Conservation (phyloP, 176 grass and related monocot species). For the Bolboschoenus planiculmis region DNA sequence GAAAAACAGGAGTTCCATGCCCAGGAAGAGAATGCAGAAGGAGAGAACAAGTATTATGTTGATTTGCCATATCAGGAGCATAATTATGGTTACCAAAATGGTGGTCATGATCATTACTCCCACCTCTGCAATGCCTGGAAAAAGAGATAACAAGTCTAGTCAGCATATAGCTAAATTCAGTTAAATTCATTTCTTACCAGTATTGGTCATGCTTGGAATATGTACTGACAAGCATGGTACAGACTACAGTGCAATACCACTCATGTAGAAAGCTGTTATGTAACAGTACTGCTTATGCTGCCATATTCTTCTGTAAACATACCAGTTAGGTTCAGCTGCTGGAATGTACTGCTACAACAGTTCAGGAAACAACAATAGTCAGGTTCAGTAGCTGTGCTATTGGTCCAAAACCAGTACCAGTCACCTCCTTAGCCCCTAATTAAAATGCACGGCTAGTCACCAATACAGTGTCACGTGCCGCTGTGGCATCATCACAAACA, state of each 20-base stretch:
- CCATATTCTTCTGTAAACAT: not conserved
- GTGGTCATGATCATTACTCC: slow-evolving; percentile 98
- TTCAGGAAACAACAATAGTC: not conserved
- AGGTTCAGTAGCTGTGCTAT: not conserved
- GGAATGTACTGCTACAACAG: not conserved
- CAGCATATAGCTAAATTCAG: not conserved
- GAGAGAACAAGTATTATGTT: slow-evolving; percentile 82
- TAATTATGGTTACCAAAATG: slow-evolving; percentile 88
- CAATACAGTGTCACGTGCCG: not conserved
- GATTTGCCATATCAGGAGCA: slow-evolving; percentile 99
- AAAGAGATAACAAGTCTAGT: not conserved
- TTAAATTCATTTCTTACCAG: not conserved
- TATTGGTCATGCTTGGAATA: not conserved
- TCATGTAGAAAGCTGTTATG: not conserved
- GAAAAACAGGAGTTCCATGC: slow-evolving; percentile 87
- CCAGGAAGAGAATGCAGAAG: slow-evolving; percentile 70
- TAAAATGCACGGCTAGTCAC: not conserved
- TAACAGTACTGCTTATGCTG: not conserved
- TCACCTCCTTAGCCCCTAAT: not conserved
- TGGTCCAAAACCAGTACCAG: not conserved
- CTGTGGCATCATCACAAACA: not conserved
- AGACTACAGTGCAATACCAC: not conserved
- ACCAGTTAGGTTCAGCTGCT: not conserved
- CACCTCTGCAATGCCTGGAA: slow-evolving; percentile 88
- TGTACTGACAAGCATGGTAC: not conserved